Evolutionary conservation across 768 basidiomycete genomes (phyloP).

Genomic region (Lactarius deliciosus): DNA sequence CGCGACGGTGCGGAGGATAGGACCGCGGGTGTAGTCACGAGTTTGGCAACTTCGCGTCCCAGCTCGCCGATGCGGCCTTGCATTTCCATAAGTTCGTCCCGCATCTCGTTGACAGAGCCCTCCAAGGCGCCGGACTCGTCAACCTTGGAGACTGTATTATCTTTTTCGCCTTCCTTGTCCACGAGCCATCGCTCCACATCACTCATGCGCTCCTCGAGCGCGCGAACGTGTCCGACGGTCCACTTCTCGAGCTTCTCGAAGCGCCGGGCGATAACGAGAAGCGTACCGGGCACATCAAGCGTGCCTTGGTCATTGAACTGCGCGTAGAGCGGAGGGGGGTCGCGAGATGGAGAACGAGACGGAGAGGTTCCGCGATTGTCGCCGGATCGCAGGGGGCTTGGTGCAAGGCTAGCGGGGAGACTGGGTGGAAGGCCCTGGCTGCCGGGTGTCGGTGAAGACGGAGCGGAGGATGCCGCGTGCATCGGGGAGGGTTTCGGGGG

Average conservation of each 20-base stretch:
- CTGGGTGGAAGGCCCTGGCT: slow-evolving; percentile 46
- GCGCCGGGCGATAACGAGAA: slow-evolving; percentile 71
- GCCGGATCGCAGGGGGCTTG: slow-evolving; percentile 59
- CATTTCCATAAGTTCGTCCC: slow-evolving; percentile 69
- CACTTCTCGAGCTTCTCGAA: slow-evolving; percentile 90
- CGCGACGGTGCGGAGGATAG: slow-evolving; percentile 53
- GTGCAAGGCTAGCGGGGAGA: slow-evolving; percentile 56
- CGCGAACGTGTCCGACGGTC: slow-evolving; percentile 86
- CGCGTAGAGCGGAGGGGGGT: slow-evolving; percentile 71
- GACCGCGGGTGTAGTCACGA: slow-evolving; percentile 55
- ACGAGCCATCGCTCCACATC: slow-evolving; percentile 91
- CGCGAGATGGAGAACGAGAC: slow-evolving; percentile 53
- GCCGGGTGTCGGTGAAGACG: slow-evolving; percentile 65
- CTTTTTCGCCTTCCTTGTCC: slow-evolving; percentile 51
- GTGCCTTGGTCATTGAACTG: slow-evolving; percentile 71
- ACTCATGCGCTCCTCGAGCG: slow-evolving; percentile 87
- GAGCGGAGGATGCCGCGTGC: slow-evolving; percentile 50
- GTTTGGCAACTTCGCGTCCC: slow-evolving; percentile 76
- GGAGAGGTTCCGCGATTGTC: slow-evolving; percentile 48
- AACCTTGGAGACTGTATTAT: slow-evolving; percentile 26
- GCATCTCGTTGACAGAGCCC: slow-evolving; percentile 52
- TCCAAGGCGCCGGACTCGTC: slow-evolving; percentile 35
- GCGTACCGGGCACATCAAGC: slow-evolving; percentile 70
- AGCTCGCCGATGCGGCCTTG: slow-evolving; percentile 75
- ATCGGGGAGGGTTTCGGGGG: slow-evolving; percentile 48